Evolutionary conservation across 164 flowering plant genomes (phyloP).

Genomic region (Magnolia kwangsiensis): DNA sequence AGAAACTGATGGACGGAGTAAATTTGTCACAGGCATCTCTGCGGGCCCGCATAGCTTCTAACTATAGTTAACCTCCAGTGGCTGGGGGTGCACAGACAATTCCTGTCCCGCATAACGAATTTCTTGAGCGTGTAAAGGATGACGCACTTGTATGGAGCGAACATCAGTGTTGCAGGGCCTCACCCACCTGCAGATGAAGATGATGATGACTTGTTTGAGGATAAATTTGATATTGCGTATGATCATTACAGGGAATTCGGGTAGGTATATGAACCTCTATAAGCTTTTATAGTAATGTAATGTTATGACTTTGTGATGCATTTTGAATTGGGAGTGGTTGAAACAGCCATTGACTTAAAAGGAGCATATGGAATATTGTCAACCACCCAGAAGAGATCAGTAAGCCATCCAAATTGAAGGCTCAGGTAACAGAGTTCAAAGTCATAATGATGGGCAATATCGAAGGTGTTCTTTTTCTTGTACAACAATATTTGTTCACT

Average conservation of each 20-base stretch:
- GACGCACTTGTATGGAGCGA: slow-evolving; percentile 80
- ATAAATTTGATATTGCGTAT: slow-evolving; percentile 91
- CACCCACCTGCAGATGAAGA: slow-evolving; percentile 88
- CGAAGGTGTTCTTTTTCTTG: slow-evolving; percentile 7
- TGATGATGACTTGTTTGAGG: slow-evolving; percentile 83
- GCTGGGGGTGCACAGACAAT: too few species aligned
- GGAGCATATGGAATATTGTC: slow-evolving; percentile 23
- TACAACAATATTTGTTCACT: too few species aligned
- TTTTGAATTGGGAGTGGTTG: background rate
- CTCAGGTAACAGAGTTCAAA: slow-evolving; percentile 22
- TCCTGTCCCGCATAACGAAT: slow-evolving; percentile 26
- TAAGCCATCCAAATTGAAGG: slow-evolving; percentile 18
- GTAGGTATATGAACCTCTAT: slow-evolving; percentile 34
- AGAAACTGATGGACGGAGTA: too few species aligned
- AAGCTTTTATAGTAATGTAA: background rate
- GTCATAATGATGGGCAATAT: slow-evolving; percentile 22
- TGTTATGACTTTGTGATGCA: background rate
- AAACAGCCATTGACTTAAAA: slow-evolving; percentile 17
- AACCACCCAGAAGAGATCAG: slow-evolving; percentile 23
- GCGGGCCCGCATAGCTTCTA: too few species aligned
- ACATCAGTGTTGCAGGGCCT: slow-evolving; percentile 45
- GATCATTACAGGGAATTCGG: slow-evolving; percentile 96
- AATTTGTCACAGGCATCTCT: too few species aligned
- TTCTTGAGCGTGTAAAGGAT: slow-evolving; percentile 90
- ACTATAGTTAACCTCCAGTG: too few species aligned